Percentiles rank a stretch among this genome's conserved stretches.
phyloP scores from a whole-genome alignment of 305 asterid genomes.

The Withania somnifera region DNA sequence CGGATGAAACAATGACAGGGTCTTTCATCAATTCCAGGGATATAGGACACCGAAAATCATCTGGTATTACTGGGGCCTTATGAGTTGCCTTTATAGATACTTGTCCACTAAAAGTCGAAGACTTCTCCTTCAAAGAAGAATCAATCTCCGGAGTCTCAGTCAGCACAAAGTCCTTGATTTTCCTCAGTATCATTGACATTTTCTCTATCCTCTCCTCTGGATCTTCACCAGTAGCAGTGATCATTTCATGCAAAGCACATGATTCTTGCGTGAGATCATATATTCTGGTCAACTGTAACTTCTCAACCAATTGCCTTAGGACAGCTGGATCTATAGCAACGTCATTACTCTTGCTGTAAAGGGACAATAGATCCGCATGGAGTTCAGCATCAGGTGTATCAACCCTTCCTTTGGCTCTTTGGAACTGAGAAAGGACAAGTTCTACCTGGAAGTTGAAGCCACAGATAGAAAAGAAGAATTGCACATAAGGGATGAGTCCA shows the following conservation, averaged over 20 bases:
- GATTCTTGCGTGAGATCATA: constrained; percentile 89
- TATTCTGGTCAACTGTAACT: constrained; percentile 69
- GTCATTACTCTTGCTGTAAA: constrained; percentile 36
- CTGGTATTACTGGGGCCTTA: constrained; percentile 66
- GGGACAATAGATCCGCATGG: constrained; percentile 59
- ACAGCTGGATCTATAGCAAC: constrained; percentile 36
- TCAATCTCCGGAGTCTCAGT: constrained; percentile 58
- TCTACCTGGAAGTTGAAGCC: constrained; percentile 51
- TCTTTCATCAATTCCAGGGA: constrained; percentile 91
- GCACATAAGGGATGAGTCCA: not conserved
- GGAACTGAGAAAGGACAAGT: constrained; percentile 89
- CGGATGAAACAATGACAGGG: constrained; percentile 96
- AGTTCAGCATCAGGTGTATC: constrained; percentile 72
- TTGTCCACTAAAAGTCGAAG: constrained; percentile 41
- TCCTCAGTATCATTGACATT: constrained; percentile 84
- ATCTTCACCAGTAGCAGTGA: constrained; percentile 70
- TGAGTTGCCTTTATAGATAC: constrained; percentile 27
- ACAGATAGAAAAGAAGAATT: constrained; percentile 5
- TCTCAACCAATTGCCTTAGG: constrained; percentile 58
- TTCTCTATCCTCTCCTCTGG: constrained; percentile 80
- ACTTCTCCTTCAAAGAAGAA: constrained; percentile 29
- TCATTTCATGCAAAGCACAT: constrained; percentile 93
- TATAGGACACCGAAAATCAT: constrained; percentile 94
- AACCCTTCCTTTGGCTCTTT: constrained; percentile 88
- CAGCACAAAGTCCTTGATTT: constrained; percentile 85